Base-by-base conservation (phyloP, 768 basidiomycete species). In the Lactarius trivialis region DNA sequence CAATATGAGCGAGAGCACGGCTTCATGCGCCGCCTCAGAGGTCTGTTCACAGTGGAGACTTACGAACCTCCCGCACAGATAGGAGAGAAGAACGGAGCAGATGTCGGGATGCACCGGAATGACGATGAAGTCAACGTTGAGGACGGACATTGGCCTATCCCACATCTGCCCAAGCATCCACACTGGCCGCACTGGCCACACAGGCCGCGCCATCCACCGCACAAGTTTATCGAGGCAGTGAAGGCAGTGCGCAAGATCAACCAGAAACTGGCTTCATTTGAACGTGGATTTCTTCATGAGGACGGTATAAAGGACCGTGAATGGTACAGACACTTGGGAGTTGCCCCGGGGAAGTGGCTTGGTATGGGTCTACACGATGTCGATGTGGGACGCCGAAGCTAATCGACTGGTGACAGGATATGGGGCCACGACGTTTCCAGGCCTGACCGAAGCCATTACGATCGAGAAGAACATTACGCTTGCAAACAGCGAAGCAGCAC, bases 261-360 rank as follows among this genome's bases (percentile, higher is more conserved):
- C 73, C 74, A 80, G 74, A 89, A 86, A 71, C 75, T 92, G n/a
- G 73, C 78, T 12, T 73, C 76, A 7, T 91, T 92, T 66, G 91
- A 93, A 71, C 82, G 81, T 54, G 91, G 91, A 1, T 91, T 96
- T 71, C 87, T 94, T 63, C 84, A 83, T 7, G 77, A 86, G 68
- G 84, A 76, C 17, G 93, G 93, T 0, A 84, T 93, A 65, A 85
- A 85, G 67, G 84, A 86, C 58, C 79, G 89, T 34, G 87, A 91
- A 71, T 95, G 93, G 93, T 96, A 89, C 71, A 84, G 78, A 69
- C 88, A 93, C 73, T 79, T 93, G 17, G 92, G 82, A 53, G 89
- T 93, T 48, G 91, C 93, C 3, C 93, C 93, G 33, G 93, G 92
- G 41, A 86, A 90, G 72, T 87, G 87, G 84, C 83, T 88, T 43